A percentile compares a stretch with the other conserved stretches of the same genome.
phyloP scores from a whole-genome alignment of 202 grass and related monocot species.

The Elaeis oleifera region DNA sequence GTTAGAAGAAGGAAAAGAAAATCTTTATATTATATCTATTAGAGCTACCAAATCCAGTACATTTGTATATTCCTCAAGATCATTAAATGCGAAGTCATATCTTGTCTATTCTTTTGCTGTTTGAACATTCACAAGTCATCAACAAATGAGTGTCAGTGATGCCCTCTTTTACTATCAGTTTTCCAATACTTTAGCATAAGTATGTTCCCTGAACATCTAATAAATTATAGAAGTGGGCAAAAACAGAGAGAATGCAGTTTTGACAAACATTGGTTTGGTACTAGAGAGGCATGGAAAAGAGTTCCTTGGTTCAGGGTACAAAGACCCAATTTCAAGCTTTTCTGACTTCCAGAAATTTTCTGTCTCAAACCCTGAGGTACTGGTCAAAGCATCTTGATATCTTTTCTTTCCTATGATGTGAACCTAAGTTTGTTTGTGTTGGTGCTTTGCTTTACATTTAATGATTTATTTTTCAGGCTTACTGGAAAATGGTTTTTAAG shows the following conservation, averaged over 20 bases:
- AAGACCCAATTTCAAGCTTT: constrained; percentile 73
- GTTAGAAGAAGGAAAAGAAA: no score
- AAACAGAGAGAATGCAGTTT: constrained; percentile 38
- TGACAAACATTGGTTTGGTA: constrained; percentile 71
- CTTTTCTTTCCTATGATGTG: not conserved
- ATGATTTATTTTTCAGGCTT: constrained; percentile 35
- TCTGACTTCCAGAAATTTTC: constrained; percentile 62
- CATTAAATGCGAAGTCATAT: no score
- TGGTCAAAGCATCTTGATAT: not conserved
- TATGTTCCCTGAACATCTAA: not conserved
- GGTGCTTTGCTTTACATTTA: not conserved
- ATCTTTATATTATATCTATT: no score
- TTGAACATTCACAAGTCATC: no score
- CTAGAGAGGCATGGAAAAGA: constrained; percentile 54
- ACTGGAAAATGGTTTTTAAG: constrained; percentile 84
- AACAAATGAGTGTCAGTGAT: no score
- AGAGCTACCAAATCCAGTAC: no score
- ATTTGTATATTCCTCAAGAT: no score
- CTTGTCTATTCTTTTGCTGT: no score
- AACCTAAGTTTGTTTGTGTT: not conserved
- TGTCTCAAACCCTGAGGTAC: constrained; percentile 68
- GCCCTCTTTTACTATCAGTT: no score
- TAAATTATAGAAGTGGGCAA: constrained; percentile 1
- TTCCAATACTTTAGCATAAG: no score
- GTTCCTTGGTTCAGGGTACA: constrained; percentile 53